Evolutionary conservation across 352 stramenopile species (phyloP), one percentile per base, ranked within the genome.

Genomic region (Phytophthora palmivora): DNA sequence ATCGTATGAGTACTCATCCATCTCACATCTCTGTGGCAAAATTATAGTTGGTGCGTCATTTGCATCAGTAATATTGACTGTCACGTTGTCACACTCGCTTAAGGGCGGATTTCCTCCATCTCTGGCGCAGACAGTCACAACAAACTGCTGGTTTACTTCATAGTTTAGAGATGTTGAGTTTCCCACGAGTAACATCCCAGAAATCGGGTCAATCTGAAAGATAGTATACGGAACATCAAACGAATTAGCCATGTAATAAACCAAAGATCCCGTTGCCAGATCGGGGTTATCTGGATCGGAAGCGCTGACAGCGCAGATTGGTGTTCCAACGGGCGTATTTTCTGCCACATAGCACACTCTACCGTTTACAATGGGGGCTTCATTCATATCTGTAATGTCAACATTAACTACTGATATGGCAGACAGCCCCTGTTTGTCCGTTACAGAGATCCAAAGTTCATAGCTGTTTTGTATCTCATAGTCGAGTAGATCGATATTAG

Each of bases 21-120:
- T 50, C 9, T 58, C 19, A 42, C 59, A 73, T 21, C 19, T 30
- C 0, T 50, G 58, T 7, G 65, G 65, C 7, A 16, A 46, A 43
- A 69, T 58, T 14, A n/a, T 39, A 24, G 59, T 45, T 12, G 58
- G 65, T 28, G 46, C 52, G 43, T 73, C 65, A 55, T 73, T 59
- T 15, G 21, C 21, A 19, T 73, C 65, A 7, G 36, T 50, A 44
- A 70, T 16, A 28, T 38, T 32, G 2, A 70, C 14, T 34, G 48
- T 69, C 2, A 60, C 24, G 11, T 4, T 19, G 12, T 43, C 42
- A 15, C 65, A 73, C 32, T 39, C 58, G 7, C 16, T 34, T 21
- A 70, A 36, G 1, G 47, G 21, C n/a, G 65, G 52, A 24, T 32
- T 69, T n/a, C 65, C 65, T 21, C 34, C 11, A 44, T 73, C 65